phyloP scores from a whole-genome alignment of 2,329 filamentous ascomycete species.

The Kalaharituber pfeilii region DNA sequence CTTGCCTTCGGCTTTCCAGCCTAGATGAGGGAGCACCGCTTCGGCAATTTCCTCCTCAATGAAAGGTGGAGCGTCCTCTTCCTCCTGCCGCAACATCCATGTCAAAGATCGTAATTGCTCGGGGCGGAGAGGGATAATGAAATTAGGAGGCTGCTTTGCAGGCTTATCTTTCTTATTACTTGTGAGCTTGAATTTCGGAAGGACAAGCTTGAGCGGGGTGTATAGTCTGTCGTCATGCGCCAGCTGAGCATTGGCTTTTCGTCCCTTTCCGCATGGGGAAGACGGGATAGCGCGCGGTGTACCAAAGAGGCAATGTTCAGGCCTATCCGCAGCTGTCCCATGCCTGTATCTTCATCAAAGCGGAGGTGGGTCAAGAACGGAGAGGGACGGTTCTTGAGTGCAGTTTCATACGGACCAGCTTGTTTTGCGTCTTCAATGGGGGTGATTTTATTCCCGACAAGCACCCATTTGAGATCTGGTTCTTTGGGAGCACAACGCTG shows the following conservation, averaged over 20 bases:
- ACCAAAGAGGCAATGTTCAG: slow-evolving; percentile 30
- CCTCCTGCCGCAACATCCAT: slow-evolving; percentile 45
- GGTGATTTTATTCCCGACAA: slow-evolving; percentile 25
- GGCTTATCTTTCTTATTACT: slow-evolving; percentile 29
- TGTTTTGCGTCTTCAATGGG: slow-evolving; percentile 36
- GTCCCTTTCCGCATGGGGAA: slow-evolving; percentile 17
- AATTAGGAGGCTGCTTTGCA: slow-evolving; percentile 26
- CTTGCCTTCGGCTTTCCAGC: slow-evolving; percentile 41
- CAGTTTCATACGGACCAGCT: slow-evolving; percentile 35
- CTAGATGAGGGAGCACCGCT: slow-evolving; percentile 32
- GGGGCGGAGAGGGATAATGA: slow-evolving; percentile 29
- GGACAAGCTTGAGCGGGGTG: slow-evolving; percentile 24
- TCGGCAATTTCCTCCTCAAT: slow-evolving; percentile 41
- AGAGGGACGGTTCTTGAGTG: slow-evolving; percentile 33
- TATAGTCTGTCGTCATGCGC: slow-evolving; percentile 34
- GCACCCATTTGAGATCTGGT: slow-evolving; percentile 28
- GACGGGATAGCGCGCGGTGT: slow-evolving; percentile 29
- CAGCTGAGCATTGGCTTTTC: slow-evolving; percentile 26
- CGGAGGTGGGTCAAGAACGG: slow-evolving; percentile 29
- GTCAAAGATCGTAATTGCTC: slow-evolving; percentile 39
- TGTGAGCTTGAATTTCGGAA: slow-evolving; percentile 29
- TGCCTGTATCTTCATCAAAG: slow-evolving; percentile 19
- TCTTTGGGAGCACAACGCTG: slow-evolving; percentile 27
- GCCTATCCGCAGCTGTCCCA: slow-evolving; percentile 28
- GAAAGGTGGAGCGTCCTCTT: slow-evolving; percentile 28